Base-by-base conservation (phyloP, 2,329 filamentous ascomycete species). In the Zasmidium angulare region DNA sequence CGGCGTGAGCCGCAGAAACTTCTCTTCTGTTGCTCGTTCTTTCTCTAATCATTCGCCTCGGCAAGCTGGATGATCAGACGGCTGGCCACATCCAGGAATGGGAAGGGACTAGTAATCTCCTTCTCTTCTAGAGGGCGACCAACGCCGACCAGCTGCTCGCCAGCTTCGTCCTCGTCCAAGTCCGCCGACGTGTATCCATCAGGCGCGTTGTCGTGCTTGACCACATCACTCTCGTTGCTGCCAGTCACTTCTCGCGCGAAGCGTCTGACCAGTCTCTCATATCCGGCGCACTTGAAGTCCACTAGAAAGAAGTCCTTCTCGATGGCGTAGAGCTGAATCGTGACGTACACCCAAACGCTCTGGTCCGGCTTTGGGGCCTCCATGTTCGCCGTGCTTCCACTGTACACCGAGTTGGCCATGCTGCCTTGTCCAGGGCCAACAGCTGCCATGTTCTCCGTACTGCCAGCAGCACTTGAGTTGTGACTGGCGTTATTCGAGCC, bases 251-350 rank as follows among this genome's bases (percentile, higher is more conserved):
- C 71, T 23, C 67, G 64, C 7, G 77, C 73, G 50, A 81, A 71
- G 3, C 75, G 74, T 10, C 71, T 69, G 2, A 88, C 86, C 51
- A 93, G 88, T 56, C 95, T 91, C 78, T 99, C 95, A 77, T 99
- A 99, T 20, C 95, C 95, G 14, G 95, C 93, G 74, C 93, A 98
- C 74, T 97, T 98, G 82, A 99, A 99, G 75, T 99, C 95, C 51
- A 99, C 95, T 63, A 99, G 88, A 75, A 93, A 98, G 66, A 95
- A 93, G 56, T 90, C 89, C 59, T 87, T 86, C 74, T 98, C 93
- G 80, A 98, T 92, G 72, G 92, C 89, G 76, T 97, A 97, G 53
- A 97, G 88, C 74, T 97, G 95, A 64, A 99, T 97, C 66, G 96
- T 93, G 73, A 99, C 86, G 72, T 96, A 95, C 70, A 98, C 89